These are phyloP conservation scores for Cadophora gregata DNA, from an alignment of 2,329 filamentous ascomycete genomes.

Conservation along the genomic window DNA sequence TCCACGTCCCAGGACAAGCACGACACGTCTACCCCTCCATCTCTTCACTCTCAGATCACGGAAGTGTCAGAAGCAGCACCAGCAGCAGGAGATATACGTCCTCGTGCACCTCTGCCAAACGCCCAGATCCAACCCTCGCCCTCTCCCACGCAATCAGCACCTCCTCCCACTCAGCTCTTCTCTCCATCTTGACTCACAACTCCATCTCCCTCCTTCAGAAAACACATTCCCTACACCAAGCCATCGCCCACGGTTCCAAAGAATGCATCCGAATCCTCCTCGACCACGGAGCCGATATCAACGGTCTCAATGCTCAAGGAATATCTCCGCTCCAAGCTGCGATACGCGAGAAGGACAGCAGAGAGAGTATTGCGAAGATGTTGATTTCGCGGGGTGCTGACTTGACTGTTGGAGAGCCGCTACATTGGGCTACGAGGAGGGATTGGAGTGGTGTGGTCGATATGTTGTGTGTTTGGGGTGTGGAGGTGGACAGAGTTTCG, in stretches of 20 bases:
- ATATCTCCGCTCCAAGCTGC: neutral
- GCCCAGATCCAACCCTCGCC: neutral
- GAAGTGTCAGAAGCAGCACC: neutral
- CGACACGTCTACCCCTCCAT: neutral
- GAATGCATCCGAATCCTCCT: neutral
- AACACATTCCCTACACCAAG: neutral
- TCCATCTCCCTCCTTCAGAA: neutral
- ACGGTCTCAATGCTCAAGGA: constrained; percentile 6
- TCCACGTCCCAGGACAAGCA: neutral
- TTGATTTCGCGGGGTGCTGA: neutral
- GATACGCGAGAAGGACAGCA: neutral
- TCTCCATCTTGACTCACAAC: neutral
- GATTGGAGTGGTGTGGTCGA: neutral
- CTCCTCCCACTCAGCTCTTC: neutral
- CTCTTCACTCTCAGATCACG: neutral
- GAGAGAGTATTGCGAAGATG: neutral
- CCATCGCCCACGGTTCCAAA: neutral
- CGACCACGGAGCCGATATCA: constrained; percentile 1
- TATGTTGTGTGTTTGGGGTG: neutral
- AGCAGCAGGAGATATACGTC: neutral
- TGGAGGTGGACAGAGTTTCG: neutral
- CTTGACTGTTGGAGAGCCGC: neutral
- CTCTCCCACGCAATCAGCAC: neutral
- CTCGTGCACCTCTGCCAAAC: neutral
- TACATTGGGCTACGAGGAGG: constrained; percentile 4